A percentile compares a stretch with the other conserved stretches of the same genome.
Evolutionary conservation across 345 rosid genomes (phyloP).

Genomic region (Leavenworthia alabamica): DNA sequence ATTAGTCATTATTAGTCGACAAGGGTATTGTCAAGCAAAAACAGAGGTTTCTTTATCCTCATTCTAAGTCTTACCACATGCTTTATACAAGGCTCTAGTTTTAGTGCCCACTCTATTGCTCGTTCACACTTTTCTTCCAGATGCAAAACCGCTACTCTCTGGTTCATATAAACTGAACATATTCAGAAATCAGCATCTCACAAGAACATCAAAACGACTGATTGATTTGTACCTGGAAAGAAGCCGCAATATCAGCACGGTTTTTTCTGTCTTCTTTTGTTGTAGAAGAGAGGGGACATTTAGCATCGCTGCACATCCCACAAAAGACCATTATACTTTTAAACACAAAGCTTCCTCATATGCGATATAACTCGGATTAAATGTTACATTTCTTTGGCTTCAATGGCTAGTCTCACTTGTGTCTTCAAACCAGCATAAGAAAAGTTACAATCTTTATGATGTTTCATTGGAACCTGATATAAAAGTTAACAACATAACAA

Average conservation of each 20-base stretch:
- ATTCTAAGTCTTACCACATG: conserved; percentile 46
- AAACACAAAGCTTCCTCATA: neutral
- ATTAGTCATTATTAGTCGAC: conserved; percentile 5
- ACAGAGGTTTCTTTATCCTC: neutral
- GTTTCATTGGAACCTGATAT: conserved; percentile 74
- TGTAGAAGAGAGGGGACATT: conserved; percentile 60
- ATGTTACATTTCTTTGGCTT: conserved; percentile 69
- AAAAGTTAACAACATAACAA: neutral
- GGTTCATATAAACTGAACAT: conserved; percentile 18
- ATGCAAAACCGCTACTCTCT: conserved; percentile 93
- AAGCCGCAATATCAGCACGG: conserved; percentile 91
- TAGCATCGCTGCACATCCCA: conserved; percentile 64
- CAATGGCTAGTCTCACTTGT: conserved; percentile 88
- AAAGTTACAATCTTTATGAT: conserved; percentile 89
- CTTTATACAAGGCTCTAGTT: conserved; percentile 75
- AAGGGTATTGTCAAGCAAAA: neutral
- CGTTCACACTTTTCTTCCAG: conserved; percentile 91
- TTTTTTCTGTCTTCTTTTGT: conserved; percentile 60
- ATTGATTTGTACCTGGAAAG: conserved; percentile 64
- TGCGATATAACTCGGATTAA: neutral
- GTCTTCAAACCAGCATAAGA: conserved; percentile 97
- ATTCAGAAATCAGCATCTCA: neutral
- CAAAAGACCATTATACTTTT: no score
- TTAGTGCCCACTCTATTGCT: conserved; percentile 85
- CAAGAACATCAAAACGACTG: neutral